Evolutionary conservation across 345 rosid species (phyloP), one percentile per base, ranked within the genome.

Genomic region (Toxicodendron radicans): DNA sequence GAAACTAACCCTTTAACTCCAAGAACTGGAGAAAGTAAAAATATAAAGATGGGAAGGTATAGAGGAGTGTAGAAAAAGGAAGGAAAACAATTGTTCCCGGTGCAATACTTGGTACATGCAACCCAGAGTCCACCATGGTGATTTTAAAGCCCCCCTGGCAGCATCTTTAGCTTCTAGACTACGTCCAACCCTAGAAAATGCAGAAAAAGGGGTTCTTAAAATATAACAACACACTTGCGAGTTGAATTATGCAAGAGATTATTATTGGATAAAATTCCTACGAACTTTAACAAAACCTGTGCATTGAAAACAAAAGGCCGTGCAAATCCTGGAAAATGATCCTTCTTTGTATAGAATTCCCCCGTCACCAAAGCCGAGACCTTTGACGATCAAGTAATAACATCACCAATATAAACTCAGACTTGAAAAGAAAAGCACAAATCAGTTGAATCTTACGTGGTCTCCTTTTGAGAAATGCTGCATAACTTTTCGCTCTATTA

Each of bases 91-190:
- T 35, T 56, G 56, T 49, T 8, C 21, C 60, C n/a, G 48, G 54
- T 64, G 7, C 10, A 73, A 41, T 85, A 85, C 98, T 83, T 83
- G 86, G 61, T 94, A 92, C 52, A 78, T 75, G 78, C 94, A 94
- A 71, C 98, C 97, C 54, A 92, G 80, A 60, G 98, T 94, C 97
- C 97, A 94, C 98, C 96, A 94, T n/a, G 98, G 93, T 57, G 88
- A 90, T 86, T 87, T 92, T 68, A 94, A 76, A 74, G 93, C 92
- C 45, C 89, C 92, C 85, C 98, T 88, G n/a, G 98, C 97, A 2
- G 98, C 90, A 69, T 90, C 96, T 85, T 92, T 92, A 21, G 96
- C 97, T 80, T 94, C 98, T 20, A 79, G 58, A 65, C 76, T 77
- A 65, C 87, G 93, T 68, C 92, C 91, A 79, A 89, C 89, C 73